Percentiles rank a stretch among this genome's conserved stretches.
Conservation (phyloP, 345 rosid genomes). For the Eucalyptus albens region DNA sequence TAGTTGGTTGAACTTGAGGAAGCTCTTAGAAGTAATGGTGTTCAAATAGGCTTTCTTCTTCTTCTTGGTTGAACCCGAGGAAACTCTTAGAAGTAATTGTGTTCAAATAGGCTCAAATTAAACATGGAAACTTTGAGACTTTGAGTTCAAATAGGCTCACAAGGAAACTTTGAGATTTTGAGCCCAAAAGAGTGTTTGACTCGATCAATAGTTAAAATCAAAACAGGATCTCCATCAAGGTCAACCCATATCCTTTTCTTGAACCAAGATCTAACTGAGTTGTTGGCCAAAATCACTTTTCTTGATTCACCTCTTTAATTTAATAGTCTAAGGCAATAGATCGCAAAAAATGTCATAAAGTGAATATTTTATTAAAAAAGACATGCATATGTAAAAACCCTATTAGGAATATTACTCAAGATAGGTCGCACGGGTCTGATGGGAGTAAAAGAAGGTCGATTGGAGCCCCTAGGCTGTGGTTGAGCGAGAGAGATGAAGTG, state of each 20-base stretch:
- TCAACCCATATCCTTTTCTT: neutral
- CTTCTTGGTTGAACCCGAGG: neutral
- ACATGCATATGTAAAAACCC: neutral
- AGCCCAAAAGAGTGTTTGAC: neutral
- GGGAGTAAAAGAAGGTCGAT: neutral
- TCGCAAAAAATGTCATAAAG: neutral
- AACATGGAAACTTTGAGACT: neutral
- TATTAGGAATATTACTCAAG: neutral
- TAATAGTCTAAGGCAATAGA: neutral
- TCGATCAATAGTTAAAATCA: neutral
- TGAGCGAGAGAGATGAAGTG: neutral
- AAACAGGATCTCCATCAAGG: neutral
- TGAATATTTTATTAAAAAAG: neutral
- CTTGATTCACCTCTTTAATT: neutral
- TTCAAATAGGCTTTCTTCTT: neutral
- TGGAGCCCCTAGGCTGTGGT: neutral
- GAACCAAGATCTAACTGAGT: fast-evolving
- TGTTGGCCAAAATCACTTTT: neutral
- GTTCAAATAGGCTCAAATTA: neutral
- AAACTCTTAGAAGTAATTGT: no score
- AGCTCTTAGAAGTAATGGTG: neutral
- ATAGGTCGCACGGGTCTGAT: neutral
- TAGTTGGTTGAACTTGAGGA: neutral
- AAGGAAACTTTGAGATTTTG: neutral
- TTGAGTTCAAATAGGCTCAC: neutral